Evolutionary conservation across 2,329 filamentous ascomycete genomes (phyloP).

Genomic region (Fusarium cicatricum): DNA sequence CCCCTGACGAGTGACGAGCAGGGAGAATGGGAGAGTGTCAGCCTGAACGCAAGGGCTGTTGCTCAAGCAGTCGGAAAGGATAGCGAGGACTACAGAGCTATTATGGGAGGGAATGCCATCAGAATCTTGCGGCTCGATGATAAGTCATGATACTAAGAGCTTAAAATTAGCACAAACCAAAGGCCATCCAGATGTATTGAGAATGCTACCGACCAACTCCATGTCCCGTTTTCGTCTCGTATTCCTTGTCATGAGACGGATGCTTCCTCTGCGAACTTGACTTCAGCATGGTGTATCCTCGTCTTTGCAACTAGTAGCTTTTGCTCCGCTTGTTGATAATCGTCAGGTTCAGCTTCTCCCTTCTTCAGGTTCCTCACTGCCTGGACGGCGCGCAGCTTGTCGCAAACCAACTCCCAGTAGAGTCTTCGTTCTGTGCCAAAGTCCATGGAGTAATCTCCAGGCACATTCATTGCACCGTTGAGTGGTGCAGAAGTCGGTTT

Average conservation of each 20-base stretch:
- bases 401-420: constrained; percentile 53
- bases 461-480: constrained; percentile 48
- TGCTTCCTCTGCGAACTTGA: constrained; percentile 46
- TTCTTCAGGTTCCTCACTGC: constrained; percentile 45
- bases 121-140: constrained; percentile 54
- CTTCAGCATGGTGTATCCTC: constrained; percentile 50
- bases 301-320: constrained; percentile 43
- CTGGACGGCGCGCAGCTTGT: constrained; percentile 52
- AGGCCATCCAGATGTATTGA: constrained; percentile 24
- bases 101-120: constrained; percentile 68
- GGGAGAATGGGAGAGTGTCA: constrained; percentile 75
- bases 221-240: constrained; percentile 3
- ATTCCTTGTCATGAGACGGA: constrained; percentile 18
- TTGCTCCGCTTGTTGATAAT: constrained; percentile 43
- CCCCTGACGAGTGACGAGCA: constrained; percentile 69
- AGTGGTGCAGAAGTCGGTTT: constrained; percentile 40
- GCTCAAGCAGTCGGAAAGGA: constrained; percentile 57
- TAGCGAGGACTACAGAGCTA: constrained; percentile 56
- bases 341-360: constrained; percentile 36
- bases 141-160: constrained; percentile 30
- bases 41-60: constrained; percentile 61
- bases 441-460: constrained; percentile 47
- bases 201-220: constrained; percentile 31
- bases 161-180: constrained; percentile 32
- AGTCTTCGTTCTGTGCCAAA: constrained; percentile 43